A percentile compares a stretch with the other conserved stretches of the same genome.
These are phyloP conservation scores for Haematococcus lacustris DNA, from an alignment of 139 green algal species.

Conservation along the genomic window DNA sequence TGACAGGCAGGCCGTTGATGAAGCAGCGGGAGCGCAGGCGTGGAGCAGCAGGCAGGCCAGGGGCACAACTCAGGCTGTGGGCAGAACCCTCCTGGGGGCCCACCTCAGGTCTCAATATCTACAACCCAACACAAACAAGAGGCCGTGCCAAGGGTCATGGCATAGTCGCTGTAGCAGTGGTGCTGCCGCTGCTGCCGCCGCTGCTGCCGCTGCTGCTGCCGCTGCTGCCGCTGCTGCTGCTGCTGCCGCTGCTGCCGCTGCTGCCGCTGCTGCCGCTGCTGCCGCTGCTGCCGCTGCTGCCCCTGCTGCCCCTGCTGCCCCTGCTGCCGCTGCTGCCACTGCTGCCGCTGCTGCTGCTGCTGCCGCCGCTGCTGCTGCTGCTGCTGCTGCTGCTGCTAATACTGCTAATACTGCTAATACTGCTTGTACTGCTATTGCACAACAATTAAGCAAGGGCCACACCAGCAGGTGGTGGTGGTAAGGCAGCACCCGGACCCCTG, in stretches of 20 bases:
- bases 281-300: no score
- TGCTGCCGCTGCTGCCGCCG: no score
- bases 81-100: neutral
- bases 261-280: neutral
- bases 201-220: neutral
- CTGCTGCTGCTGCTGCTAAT: no score
- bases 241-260: neutral
- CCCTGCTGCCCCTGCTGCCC: no score
- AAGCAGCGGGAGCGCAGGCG: constrained; percentile 12
- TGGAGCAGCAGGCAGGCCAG: no score
- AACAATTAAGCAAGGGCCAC: neutral
- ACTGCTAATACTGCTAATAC: no score
- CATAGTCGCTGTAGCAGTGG: neutral
- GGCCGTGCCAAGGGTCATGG: neutral
- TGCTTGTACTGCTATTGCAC: no score
- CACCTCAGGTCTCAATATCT: neutral
- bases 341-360: no score
- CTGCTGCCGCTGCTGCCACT: neutral
- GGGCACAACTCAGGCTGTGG: no score
- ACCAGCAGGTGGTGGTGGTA: neutral
- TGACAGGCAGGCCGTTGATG: constrained; percentile 63
- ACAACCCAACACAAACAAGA: neutral
- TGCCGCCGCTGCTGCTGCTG: no score
- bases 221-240: neutral
- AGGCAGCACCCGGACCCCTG: neutral